phyloP scores from a whole-genome alignment of 2,329 filamentous ascomycete genomes.

The Beauveria bassiana region DNA sequence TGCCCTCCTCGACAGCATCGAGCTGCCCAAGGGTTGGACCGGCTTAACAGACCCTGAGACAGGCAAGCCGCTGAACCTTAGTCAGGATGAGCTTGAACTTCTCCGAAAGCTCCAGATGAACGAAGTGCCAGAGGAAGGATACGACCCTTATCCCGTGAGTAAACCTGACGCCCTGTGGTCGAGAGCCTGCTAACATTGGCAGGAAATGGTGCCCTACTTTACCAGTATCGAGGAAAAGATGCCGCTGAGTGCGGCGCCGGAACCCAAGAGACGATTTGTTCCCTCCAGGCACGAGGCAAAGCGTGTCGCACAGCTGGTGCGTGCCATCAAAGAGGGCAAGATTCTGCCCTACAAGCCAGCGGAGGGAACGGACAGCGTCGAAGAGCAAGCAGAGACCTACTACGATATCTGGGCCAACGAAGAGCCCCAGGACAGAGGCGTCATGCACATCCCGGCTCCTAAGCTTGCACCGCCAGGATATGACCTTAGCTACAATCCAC shows the following conservation, averaged over 20 bases:
- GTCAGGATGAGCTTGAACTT: conserved; percentile 79
- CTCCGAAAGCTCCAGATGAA: conserved; percentile 83
- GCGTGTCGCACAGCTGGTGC: conserved; percentile 93
- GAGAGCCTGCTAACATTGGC: conserved; percentile 12
- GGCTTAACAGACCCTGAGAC: conserved; percentile 90
- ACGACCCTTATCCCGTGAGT: conserved; percentile 80
- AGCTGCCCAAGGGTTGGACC: conserved; percentile 95
- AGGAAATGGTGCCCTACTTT: conserved; percentile 90
- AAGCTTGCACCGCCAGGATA: conserved; percentile 91
- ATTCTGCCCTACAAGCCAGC: conserved; percentile 85
- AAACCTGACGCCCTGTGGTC: neutral
- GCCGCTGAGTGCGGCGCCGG: conserved; percentile 88
- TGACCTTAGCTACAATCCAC: conserved; percentile 93
- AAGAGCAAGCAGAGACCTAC: conserved; percentile 62
- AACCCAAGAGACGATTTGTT: conserved; percentile 90
- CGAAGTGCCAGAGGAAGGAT: conserved; percentile 77
- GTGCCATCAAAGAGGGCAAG: conserved; percentile 86
- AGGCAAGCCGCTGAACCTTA: conserved; percentile 84
- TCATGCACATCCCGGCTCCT: conserved; percentile 91
- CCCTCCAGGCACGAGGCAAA: conserved; percentile 97
- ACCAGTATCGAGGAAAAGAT: conserved; percentile 85
- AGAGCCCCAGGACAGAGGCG: conserved; percentile 68
- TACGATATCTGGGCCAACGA: conserved; percentile 97
- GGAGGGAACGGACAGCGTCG: conserved; percentile 57
- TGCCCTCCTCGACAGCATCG: conserved; percentile 89